A percentile compares a stretch with the other conserved stretches of the same genome.
These are phyloP conservation scores for Alternaria sp. DNA, from an alignment of 2,329 filamentous ascomycete genomes.

Conservation along the genomic window DNA sequence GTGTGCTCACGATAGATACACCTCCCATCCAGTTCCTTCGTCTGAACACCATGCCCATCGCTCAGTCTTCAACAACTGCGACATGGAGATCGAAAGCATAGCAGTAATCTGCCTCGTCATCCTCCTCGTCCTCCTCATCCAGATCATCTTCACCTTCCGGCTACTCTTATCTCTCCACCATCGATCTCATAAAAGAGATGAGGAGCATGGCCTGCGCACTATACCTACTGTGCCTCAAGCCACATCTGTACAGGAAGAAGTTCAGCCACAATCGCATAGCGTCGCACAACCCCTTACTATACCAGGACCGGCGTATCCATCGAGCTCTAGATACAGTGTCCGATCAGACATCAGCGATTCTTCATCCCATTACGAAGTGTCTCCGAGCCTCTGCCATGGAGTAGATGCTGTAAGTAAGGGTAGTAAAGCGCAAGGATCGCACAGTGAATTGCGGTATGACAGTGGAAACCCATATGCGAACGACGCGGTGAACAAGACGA, in stretches of 20 bases:
- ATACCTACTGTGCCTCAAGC: background rate
- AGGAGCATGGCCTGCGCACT: background rate
- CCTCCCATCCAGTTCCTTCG: background rate
- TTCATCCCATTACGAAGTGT: background rate
- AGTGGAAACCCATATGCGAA: background rate
- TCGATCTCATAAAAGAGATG: background rate
- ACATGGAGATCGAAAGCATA: slow-evolving; percentile 3
- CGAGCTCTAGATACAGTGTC: background rate
- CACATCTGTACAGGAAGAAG: background rate
- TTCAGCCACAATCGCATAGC: background rate
- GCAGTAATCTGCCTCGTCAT: background rate
- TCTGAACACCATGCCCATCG: background rate
- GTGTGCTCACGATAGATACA: background rate
- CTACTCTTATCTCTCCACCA: background rate
- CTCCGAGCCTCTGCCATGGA: background rate
- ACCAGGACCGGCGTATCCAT: background rate
- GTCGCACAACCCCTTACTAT: background rate
- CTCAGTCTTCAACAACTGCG: too few relatives aligned
- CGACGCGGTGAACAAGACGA: background rate
- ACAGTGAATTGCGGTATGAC: background rate
- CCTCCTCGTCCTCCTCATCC: slow-evolving; percentile 1
- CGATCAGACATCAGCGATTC: background rate
- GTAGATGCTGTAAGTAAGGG: background rate
- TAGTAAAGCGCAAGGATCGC: background rate
- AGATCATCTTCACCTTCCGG: background rate